A percentile compares a stretch with the other conserved stretches of the same genome.
These are phyloP conservation scores for Amaranthus tricolor DNA, from an alignment of 179 eudicot genomes.

Conservation along the genomic window DNA sequence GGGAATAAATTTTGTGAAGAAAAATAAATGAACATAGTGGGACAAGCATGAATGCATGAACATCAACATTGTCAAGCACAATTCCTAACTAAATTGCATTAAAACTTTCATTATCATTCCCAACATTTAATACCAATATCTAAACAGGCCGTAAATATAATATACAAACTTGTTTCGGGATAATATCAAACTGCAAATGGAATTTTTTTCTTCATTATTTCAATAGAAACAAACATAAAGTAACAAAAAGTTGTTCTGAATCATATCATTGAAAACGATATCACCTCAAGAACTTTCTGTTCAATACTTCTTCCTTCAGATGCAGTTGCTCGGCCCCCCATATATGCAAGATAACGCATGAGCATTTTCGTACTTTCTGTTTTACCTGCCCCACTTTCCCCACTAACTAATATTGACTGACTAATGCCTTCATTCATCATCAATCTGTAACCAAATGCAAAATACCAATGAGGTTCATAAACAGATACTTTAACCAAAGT, in stretches of 20 bases:
- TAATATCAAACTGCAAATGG: not conserved
- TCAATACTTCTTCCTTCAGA: constrained; percentile 86
- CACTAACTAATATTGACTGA: constrained; percentile 95
- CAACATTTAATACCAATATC: too few relatives aligned
- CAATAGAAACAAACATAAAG: not conserved
- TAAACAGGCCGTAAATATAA: not conserved
- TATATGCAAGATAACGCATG: constrained; percentile 97
- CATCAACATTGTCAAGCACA: too few relatives aligned
- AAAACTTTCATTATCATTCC: too few relatives aligned
- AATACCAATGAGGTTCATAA: not conserved
- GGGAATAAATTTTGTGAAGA: too few relatives aligned
- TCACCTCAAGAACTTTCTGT: constrained; percentile 93
- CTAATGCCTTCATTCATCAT: constrained; percentile 93
- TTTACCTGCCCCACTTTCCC: constrained; percentile 99
- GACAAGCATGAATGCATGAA: too few relatives aligned
- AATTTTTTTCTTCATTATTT: not conserved
- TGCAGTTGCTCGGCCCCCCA: constrained; percentile 88
- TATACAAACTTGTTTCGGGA: not conserved
- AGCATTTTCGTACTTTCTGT: constrained; percentile 94
- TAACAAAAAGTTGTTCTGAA: not conserved
- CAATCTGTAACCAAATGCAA: constrained; percentile 49
- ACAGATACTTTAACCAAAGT: not conserved
- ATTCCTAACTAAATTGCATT: too few relatives aligned
- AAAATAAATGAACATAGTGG: too few relatives aligned
- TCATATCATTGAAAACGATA: not conserved